Conservation (phyloP, 148 eudicot species). For the Chenopodium formosanum region DNA sequence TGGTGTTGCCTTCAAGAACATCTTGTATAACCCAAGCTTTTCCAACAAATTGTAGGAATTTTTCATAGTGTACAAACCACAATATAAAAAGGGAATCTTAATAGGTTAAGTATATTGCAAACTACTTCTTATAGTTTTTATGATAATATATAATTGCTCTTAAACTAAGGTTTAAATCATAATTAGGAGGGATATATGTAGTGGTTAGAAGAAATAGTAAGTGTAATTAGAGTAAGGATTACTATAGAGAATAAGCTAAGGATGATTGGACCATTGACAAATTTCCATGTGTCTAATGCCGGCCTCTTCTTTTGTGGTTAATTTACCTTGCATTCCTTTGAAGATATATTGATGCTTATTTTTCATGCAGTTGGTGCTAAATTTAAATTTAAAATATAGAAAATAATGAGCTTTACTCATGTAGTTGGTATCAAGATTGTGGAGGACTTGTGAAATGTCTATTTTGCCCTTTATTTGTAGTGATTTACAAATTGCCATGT, state of each 20-base stretch:
- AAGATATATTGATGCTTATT: slow-evolving; percentile 18
- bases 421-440: neutral
- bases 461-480: neutral
- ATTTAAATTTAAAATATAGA: too few relatives aligned
- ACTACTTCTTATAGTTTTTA: neutral
- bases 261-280: slow-evolving; percentile 27
- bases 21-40: slow-evolving; percentile 33
- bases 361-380: slow-evolving; percentile 21
- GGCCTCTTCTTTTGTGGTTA: neutral
- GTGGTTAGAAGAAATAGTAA: slow-evolving; percentile 20
- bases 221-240: slow-evolving; percentile 19
- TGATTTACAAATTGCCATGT: neutral
- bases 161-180: neutral
- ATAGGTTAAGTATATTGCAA: slow-evolving; percentile 1
- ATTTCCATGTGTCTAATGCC: slow-evolving; percentile 32
- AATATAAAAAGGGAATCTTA: neutral
- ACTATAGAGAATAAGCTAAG: slow-evolving; percentile 11
- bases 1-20: slow-evolving; percentile 50
- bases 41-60: slow-evolving; percentile 21
- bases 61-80: slow-evolving; percentile 21
- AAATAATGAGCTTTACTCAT: too few relatives aligned
- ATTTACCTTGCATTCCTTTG: slow-evolving; percentile 29
- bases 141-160: neutral
- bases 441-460: neutral
- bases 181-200: slow-evolving; percentile 8